phyloP scores from a whole-genome alignment of 2,329 filamentous ascomycete species.

The Talaromyces islandicus region DNA sequence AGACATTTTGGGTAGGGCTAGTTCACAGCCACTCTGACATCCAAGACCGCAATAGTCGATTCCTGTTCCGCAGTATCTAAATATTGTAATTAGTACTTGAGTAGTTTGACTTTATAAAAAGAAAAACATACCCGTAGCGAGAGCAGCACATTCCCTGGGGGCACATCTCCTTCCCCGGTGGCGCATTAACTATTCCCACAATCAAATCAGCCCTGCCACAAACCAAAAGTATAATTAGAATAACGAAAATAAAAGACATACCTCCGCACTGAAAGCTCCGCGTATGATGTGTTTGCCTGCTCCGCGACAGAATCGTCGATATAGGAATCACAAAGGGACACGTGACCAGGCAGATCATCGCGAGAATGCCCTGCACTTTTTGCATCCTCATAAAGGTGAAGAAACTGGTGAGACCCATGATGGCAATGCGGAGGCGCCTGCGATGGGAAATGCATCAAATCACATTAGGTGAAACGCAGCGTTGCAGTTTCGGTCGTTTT shows the following conservation, averaged over 20 bases:
- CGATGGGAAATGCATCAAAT: neutral
- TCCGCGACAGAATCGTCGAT: conserved; percentile 41
- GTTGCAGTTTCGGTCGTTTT: neutral
- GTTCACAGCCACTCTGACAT: conserved; percentile 10
- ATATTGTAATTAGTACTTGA: neutral
- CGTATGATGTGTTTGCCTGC: conserved; percentile 28
- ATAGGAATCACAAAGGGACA: conserved; percentile 17
- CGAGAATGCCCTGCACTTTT: conserved; percentile 9
- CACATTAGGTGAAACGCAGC: neutral
- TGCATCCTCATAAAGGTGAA: conserved; percentile 8
- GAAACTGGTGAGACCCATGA: conserved; percentile 4
- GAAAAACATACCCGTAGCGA: conserved; percentile 15
- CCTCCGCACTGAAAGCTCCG: conserved; percentile 8
- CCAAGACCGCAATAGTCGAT: conserved; percentile 12
- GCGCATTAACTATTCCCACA: conserved; percentile 4
- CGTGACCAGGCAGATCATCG: conserved; percentile 38
- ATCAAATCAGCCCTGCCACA: neutral
- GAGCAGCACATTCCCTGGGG: conserved; percentile 11
- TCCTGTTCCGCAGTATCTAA: conserved; percentile 12
- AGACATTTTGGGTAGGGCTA: neutral
- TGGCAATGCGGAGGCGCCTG: neutral
- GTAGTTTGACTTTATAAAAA: conserved; percentile 25
- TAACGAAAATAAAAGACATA: conserved; percentile 2
- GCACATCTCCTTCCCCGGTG: conserved; percentile 7
- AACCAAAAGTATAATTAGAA: neutral